These are phyloP conservation scores for Stagonosporopsis cucurbitacearum DNA, from an alignment of 2,329 filamentous ascomycete genomes.

Conservation along the genomic window DNA sequence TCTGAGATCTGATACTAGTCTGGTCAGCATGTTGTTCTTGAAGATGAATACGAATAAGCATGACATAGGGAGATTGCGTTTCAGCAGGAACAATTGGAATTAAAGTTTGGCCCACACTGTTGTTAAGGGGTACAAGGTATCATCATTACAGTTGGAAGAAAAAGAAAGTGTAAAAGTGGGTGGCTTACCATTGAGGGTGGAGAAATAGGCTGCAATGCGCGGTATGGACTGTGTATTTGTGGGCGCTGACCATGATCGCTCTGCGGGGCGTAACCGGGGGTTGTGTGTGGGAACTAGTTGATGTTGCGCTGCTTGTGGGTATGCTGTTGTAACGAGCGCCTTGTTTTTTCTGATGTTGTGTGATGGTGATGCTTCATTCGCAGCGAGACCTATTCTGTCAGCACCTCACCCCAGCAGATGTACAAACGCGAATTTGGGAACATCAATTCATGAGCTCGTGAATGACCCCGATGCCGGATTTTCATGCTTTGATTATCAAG, in stretches of 20 bases:
- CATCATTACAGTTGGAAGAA: slow-evolving; percentile 62
- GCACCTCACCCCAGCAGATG: not conserved
- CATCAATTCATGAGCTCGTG: slow-evolving; percentile 38
- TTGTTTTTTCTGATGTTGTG: not conserved
- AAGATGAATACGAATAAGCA: not conserved
- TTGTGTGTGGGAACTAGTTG: not conserved
- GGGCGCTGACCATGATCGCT: not conserved
- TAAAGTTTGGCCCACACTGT: slow-evolving; percentile 58
- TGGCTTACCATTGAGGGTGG: not conserved
- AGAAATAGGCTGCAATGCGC: too few species aligned
- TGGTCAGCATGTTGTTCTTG: slow-evolving; percentile 20
- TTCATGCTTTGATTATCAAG: slow-evolving; percentile 49
- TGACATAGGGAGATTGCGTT: slow-evolving; percentile 32
- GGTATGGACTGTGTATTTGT: too few species aligned
- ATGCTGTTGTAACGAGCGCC: not conserved
- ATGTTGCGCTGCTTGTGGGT: not conserved
- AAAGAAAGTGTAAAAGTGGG: slow-evolving; percentile 1
- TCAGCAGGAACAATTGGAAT: slow-evolving; percentile 99
- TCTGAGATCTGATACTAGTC: slow-evolving; percentile 68
- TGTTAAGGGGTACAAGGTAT: slow-evolving; percentile 59
- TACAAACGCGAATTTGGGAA: slow-evolving; percentile 4
- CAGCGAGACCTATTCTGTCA: not conserved
- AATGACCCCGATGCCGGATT: slow-evolving; percentile 44
- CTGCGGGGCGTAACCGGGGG: not conserved
- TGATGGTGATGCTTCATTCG: not conserved